Evolutionary conservation across 371 early-diverging fungal genomes (phyloP), one percentile per base, ranked within the genome.

Genomic region (Chytridiales sp.): DNA sequence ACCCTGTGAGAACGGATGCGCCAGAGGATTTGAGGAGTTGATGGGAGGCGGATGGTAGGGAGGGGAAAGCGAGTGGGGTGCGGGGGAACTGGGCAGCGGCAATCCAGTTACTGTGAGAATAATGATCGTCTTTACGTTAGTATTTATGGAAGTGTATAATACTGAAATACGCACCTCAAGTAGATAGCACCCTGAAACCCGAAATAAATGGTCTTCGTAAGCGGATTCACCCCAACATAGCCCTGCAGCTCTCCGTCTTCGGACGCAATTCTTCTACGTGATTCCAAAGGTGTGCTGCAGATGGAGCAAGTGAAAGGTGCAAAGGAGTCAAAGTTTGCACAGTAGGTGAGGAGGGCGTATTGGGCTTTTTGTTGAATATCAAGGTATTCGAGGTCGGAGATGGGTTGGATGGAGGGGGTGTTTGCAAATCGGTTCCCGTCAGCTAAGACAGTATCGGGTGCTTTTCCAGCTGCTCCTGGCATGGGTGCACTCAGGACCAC

Each of bases 111-210:
- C 9, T 9, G 30, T 17, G 21, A n/a, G n/a, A n/a, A n/a, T n/a
- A n/a, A n/a, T n/a, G n/a, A n/a, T n/a, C n/a, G n/a, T n/a, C n/a
- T n/a, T n/a, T n/a, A n/a, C n/a, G n/a, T n/a, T n/a, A n/a, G n/a
- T n/a, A n/a, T n/a, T n/a, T n/a, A n/a, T n/a, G n/a, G n/a, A n/a
- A n/a, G n/a, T n/a, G n/a, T n/a, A n/a, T n/a, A n/a, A n/a, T n/a
- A n/a, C n/a, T n/a, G n/a, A n/a, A n/a, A n/a, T n/a, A n/a, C n/a
- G n/a, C n/a, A n/a, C n/a, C n/a, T n/a, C n/a, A n/a, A n/a, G 8
- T 48, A 29, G 19, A 29, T 26, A 32, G 48, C 48, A 8, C 48
- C 48, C 26, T 48, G 48, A 19, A 48, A 48, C 22, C 30, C 15
- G 26, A 48, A 32, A 19, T 26, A 19, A 19, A 48, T 29, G 26